Conservation (phyloP, 345 rosid species). For the Dipteronia dyeriana region DNA sequence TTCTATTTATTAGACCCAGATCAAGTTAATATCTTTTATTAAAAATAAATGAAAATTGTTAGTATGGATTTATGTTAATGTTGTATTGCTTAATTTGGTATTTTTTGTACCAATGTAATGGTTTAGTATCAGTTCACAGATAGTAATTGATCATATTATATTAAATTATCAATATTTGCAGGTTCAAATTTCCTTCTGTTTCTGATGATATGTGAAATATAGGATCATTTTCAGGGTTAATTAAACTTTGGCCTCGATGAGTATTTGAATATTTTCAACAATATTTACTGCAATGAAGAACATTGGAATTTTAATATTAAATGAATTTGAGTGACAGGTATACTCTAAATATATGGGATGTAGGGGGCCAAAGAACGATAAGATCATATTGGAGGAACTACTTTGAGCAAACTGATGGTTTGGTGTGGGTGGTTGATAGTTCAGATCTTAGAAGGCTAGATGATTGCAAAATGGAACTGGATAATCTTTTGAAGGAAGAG, state of each 20-base stretch:
- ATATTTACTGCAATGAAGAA: background rate
- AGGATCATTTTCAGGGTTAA: background rate
- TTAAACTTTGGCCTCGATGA: background rate
- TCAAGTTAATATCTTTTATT: background rate
- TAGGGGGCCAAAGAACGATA: conserved; percentile 91
- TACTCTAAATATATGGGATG: conserved; percentile 89
- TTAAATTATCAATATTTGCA: background rate
- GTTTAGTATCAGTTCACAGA: background rate
- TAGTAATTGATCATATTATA: background rate
- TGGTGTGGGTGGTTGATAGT: conserved; percentile 95
- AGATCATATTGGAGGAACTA: conserved; percentile 96
- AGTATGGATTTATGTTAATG: background rate
- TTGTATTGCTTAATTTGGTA: background rate
- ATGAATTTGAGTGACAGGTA: conserved; percentile 50
- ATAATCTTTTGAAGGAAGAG: conserved; percentile 96
- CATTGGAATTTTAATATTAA: background rate
- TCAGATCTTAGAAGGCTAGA: conserved; percentile 88
- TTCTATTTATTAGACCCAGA: background rate
- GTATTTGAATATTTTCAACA: background rate
- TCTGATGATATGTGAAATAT: background rate
- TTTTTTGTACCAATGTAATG: background rate
- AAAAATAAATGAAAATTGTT: background rate
- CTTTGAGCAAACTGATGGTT: conserved; percentile 97
- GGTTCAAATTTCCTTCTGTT: background rate
- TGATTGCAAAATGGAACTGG: conserved; percentile 91